Base-by-base conservation (phyloP, 805 yeast species). In the Hagleromyces aurorensis region DNA sequence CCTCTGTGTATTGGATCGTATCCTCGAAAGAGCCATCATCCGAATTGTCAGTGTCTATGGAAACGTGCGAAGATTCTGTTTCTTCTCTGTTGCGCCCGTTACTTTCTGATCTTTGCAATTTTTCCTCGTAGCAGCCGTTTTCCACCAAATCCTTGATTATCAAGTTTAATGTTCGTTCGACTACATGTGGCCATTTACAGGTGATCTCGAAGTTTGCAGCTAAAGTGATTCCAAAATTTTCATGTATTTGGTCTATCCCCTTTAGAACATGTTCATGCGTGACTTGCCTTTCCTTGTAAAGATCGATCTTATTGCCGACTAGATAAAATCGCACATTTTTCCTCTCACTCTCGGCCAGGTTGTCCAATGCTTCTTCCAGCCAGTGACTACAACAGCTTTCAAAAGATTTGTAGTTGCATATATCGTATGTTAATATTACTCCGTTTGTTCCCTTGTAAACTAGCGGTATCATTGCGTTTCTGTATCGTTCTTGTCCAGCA, bases 401-500 rank as follows among this genome's bases (percentile, higher is more conserved):
- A 35, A 67, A 64, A 10, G 66, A 55, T 14, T 47, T 42, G 14
- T 37, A 37, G 33, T 57, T 57, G n/a, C 64, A 57, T 7, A 66
- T 61, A 40, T 67, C 72, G 46, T 65, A 67, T 1, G 63, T 58
- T 14, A 67, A 35, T 9, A 67, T 41, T 7, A 67, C 55, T 4
- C 70, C 72, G 30, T 67, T 61, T 6, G 70, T 61, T n/a, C 64
- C 65, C 43, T 64, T 61, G 41, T 65, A 67, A 16, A 67, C 33
- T 3, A 65, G 55, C 6, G 70, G 69, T 21, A 64, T 61, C 46
- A 55, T 48, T 5, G 65, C 64, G 25, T 67, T 65, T 36, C 67
- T 52, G 35, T 62, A 67, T 29, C 70, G 50, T 40, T 67, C 71
- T 46, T 67, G 71, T 3, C 72, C 72, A 3, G 72, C 72, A 9